phyloP scores from a whole-genome alignment of 345 rosid species.

The Capsella bursapastoris region DNA sequence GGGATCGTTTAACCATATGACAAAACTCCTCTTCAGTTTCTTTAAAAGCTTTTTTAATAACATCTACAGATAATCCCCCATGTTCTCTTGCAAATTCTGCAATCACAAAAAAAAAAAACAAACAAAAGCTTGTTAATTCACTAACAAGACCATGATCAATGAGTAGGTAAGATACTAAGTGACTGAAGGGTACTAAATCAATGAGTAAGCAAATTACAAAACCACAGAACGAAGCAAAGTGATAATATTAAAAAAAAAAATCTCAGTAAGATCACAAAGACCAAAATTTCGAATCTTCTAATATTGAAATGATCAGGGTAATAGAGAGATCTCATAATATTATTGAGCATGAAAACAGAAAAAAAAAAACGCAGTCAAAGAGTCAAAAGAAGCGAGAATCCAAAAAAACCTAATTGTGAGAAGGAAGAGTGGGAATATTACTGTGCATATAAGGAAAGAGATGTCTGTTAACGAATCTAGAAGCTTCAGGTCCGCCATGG shows the following conservation, averaged over 20 bases:
- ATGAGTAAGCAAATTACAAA: neutral
- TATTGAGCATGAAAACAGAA: neutral
- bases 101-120: neutral
- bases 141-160: neutral
- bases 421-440: slow-evolving; percentile 40
- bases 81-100: slow-evolving; percentile 81
- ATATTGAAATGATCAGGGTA: neutral
- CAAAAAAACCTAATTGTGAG: slow-evolving; percentile 7
- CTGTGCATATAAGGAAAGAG: slow-evolving; percentile 81
- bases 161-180: neutral
- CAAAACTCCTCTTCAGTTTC: slow-evolving; percentile 93
- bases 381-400: slow-evolving; percentile 14
- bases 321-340: neutral
- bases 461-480: slow-evolving; percentile 84
- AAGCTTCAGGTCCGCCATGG: slow-evolving; percentile 98
- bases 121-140: neutral
- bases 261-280: neutral
- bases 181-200: neutral
- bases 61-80: slow-evolving; percentile 83
- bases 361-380: slow-evolving; percentile 20
- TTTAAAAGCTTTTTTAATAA: slow-evolving; percentile 77
- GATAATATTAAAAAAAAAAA: neutral
- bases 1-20: slow-evolving; percentile 67
- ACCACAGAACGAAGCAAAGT: neutral
- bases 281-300: neutral